Conservation (phyloP, 352 stramenopile species). For the Detonula confervacea region DNA sequence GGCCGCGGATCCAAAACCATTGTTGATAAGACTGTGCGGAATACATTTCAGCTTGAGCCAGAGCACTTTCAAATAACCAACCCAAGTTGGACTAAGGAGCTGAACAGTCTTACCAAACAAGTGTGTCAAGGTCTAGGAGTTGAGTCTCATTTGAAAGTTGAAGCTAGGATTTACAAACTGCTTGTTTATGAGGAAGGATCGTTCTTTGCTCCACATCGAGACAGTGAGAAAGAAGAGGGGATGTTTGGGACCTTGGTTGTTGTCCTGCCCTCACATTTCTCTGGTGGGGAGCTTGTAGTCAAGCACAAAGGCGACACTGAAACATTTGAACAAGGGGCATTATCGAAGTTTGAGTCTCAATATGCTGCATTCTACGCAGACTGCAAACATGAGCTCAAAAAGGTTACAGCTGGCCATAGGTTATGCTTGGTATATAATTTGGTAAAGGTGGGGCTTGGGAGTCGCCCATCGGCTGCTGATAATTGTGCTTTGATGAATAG, state of each 20-base stretch:
- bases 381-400: constrained; percentile 47
- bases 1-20: constrained; percentile 27
- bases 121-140: constrained; percentile 26
- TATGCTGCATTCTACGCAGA: constrained; percentile 51
- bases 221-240: constrained; percentile 33
- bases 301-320: constrained; percentile 13
- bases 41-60: constrained; percentile 36
- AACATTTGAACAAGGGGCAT: constrained; percentile 1
- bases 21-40: constrained; percentile 29
- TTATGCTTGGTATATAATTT: constrained; percentile 36
- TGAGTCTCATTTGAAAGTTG: constrained; percentile 22
- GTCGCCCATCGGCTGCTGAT: constrained; percentile 1
- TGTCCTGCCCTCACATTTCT: constrained; percentile 35
- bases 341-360: neutral
- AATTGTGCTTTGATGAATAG: constrained; percentile 20
- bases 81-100: constrained; percentile 4
- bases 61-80: constrained; percentile 32
- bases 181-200: constrained; percentile 38
- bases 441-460: constrained; percentile 17
- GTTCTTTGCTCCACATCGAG: constrained; percentile 37
- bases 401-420: constrained; percentile 35
- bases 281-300: constrained; percentile 23
- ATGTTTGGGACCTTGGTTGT: constrained; percentile 45
- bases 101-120: neutral
- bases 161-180: constrained; percentile 41